These are phyloP conservation scores for Forsythia suspensa DNA, from an alignment of 257 asterid species.

Conservation along the genomic window DNA sequence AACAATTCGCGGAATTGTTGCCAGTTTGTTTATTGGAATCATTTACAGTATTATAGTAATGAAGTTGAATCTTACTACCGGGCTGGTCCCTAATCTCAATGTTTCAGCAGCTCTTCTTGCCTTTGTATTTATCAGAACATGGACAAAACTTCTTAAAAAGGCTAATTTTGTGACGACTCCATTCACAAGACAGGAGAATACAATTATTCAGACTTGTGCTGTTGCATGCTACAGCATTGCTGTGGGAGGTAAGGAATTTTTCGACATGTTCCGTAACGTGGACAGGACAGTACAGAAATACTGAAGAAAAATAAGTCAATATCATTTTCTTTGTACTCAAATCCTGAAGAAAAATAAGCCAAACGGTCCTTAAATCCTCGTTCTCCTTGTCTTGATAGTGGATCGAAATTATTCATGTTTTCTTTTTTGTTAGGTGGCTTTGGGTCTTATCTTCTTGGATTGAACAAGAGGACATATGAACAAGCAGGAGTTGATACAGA, in stretches of 20 bases:
- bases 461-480: conserved; percentile 56
- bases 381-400: not conserved
- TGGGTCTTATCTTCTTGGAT: conserved; percentile 63
- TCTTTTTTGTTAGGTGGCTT: conserved; percentile 53
- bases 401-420: conserved; percentile 2
- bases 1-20: conserved; percentile 27
- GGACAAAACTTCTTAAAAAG: conserved; percentile 27
- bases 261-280: not conserved
- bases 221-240: conserved; percentile 39
- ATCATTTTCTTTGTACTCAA: not conserved
- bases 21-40: conserved; percentile 25
- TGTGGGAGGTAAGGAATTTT: conserved; percentile 22
- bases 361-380: not conserved
- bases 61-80: conserved; percentile 33
- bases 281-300: too few relatives aligned
- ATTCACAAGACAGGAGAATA: conserved; percentile 34
- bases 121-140: conserved; percentile 21
- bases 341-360: too few relatives aligned
- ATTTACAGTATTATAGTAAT: conserved; percentile 31
- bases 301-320: too few relatives aligned
- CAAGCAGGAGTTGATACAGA: conserved; percentile 58
- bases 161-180: conserved; percentile 23
- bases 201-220: conserved; percentile 35
- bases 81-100: conserved; percentile 34
- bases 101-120: conserved; percentile 36